These are phyloP conservation scores for Starmerella potacharoeniae DNA, from an alignment of 805 yeast genomes.

Conservation along the genomic window DNA sequence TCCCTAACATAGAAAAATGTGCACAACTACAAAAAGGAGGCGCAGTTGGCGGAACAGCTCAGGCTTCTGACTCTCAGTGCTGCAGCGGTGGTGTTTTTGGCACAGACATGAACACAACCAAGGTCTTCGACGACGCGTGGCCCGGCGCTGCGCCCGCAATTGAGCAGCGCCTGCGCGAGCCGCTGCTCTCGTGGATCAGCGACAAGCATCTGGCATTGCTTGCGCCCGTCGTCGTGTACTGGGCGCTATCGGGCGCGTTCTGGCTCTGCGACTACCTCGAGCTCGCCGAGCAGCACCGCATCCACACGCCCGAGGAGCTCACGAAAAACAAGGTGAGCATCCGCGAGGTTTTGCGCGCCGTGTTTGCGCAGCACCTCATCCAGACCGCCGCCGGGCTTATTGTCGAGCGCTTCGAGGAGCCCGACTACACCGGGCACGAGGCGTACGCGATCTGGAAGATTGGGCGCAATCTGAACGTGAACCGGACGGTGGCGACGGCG, in stretches of 20 bases:
- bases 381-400: constrained; percentile 62
- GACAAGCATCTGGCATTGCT: constrained; percentile 64
- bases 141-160: constrained; percentile 18
- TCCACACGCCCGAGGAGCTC: constrained; percentile 87
- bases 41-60: neutral
- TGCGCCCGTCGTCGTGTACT: constrained; percentile 72
- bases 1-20: neutral
- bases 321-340: constrained; percentile 64
- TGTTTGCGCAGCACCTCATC: constrained; percentile 68
- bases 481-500: constrained; percentile 33
- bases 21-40: neutral
- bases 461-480: constrained; percentile 29
- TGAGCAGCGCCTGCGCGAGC: constrained; percentile 10
- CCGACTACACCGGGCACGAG: constrained; percentile 41
- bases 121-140: constrained; percentile 2
- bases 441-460: constrained; percentile 37
- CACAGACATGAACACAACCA: neutral
- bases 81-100: neutral
- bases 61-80: neutral
- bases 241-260: constrained; percentile 66
- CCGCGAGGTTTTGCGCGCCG: constrained; percentile 65
- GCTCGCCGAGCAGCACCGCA: constrained; percentile 71
- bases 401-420: constrained; percentile 44
- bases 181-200: constrained; percentile 48
- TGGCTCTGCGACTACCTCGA: constrained; percentile 62